Conservation (phyloP, 441 rosid species). For the Arabidopsis hybrid region DNA sequence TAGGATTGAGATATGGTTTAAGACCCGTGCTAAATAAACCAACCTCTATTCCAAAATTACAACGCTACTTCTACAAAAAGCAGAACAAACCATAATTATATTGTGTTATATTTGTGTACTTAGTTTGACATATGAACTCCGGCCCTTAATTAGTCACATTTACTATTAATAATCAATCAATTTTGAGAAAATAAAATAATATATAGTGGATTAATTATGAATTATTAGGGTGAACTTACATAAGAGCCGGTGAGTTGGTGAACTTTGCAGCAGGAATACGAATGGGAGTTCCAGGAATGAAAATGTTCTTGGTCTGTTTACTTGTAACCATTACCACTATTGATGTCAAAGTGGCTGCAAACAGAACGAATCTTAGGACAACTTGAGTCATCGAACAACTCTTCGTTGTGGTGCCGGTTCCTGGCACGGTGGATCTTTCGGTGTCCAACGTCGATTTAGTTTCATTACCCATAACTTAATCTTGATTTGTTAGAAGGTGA, state of each 20-base stretch:
- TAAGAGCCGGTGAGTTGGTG: slow-evolving; percentile 71
- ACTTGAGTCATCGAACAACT: slow-evolving; percentile 40
- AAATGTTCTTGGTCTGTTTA: slow-evolving; percentile 54
- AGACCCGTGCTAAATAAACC: background rate
- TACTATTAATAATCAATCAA: background rate
- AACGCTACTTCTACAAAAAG: slow-evolving; percentile 3
- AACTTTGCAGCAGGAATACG: slow-evolving; percentile 62
- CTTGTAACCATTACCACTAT: slow-evolving; percentile 67
- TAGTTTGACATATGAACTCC: slow-evolving; percentile 18
- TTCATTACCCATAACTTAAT: slow-evolving; percentile 40
- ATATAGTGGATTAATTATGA: background rate
- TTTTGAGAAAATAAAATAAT: background rate
- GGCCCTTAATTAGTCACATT: background rate
- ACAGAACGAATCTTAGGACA: slow-evolving; percentile 58
- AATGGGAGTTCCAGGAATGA: slow-evolving; percentile 15
- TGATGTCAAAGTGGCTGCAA: slow-evolving; percentile 60
- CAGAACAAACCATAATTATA: background rate
- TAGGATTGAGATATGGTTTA: slow-evolving; percentile 3
- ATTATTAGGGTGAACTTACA: slow-evolving; percentile 53
- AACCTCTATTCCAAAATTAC: background rate
- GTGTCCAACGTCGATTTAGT: slow-evolving; percentile 34
- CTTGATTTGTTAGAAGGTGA: slow-evolving; percentile 2
- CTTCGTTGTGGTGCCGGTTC: slow-evolving; percentile 29
- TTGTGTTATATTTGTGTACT: no score
- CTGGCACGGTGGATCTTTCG: slow-evolving; percentile 25